Evolutionary conservation across 225 moss, liverwort and hornwort species (phyloP).

Genomic region (Ulota crispa): DNA sequence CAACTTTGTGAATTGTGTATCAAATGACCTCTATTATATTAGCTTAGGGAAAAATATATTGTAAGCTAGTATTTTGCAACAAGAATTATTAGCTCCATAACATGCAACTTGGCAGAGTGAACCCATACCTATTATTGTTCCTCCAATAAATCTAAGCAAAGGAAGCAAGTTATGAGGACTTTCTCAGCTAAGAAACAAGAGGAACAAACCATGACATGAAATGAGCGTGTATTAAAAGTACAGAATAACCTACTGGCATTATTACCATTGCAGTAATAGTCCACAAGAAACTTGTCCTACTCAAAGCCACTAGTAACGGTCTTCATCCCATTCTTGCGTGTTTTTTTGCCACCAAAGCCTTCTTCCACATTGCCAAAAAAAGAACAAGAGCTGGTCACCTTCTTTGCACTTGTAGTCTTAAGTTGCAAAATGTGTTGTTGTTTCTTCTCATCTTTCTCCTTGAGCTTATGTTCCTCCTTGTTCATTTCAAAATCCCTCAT

Average conservation of each 20-base stretch:
- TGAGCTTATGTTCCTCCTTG: conserved; percentile 65
- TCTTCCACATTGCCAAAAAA: conserved; percentile 47
- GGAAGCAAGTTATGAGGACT: not conserved
- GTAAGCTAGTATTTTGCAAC: not conserved
- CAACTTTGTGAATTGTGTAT: not conserved
- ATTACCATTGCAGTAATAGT: conserved; percentile 82
- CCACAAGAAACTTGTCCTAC: conserved; percentile 77
- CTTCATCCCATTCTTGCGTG: conserved; percentile 9
- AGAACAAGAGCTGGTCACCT: conserved; percentile 31
- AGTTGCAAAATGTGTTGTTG: conserved; percentile 48
- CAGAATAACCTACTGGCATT: conserved; percentile 44
- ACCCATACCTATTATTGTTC: not conserved
- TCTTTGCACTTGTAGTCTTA: conserved; percentile 39
- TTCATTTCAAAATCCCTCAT: conserved; percentile 73
- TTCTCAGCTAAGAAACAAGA: not conserved
- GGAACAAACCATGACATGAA: conserved; percentile 9
- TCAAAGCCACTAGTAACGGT: conserved; percentile 33
- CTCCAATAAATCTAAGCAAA: not conserved
- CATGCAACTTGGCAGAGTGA: not conserved
- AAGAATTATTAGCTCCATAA: not conserved
- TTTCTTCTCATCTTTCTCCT: conserved; percentile 64
- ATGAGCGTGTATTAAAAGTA: not conserved
- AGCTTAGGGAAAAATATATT: not conserved
- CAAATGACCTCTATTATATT: not conserved
- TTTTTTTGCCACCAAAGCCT: not conserved